Base-by-base conservation (phyloP, 768 basidiomycete species). In the Kwoniella dendrophila region DNA sequence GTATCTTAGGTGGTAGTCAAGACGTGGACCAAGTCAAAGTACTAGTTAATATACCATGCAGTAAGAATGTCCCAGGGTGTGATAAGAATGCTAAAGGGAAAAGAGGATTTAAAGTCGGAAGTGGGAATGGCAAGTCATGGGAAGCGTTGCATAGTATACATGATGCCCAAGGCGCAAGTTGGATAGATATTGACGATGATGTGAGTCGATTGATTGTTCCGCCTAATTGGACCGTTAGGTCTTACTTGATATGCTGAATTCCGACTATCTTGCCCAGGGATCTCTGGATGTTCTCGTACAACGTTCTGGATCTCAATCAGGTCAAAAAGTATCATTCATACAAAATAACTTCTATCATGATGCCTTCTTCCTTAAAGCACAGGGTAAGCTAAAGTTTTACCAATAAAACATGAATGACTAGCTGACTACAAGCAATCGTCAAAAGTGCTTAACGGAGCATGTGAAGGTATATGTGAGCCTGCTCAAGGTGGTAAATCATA, bases 261-360 rank as follows among this genome's bases (percentile, higher is more conserved):
- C 4, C 20, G 5, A 27, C 16, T 22, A 12, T 32, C 26, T 30
- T 53, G 22, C 6, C 22, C 69, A 97, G 90, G 95, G 95, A 0
- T 85, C 87, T 0, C 81, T 98, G 33, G 96, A 99, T 79, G 85
- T 99, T n/a, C 83, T 96, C 78, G 83, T 98, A 0, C 93, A 95
- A 73, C 82, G 96, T 41, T 86, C 87, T 0, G 92, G 92, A 1
- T 80, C 81, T 3, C 85, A 86, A 53, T 84, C 84, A 1, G 81
- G 80, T 1, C 56, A 77, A 18, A 70, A 63, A 40, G 80, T 90
- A 18, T 72, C 86, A 4, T 95, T 99, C 73, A 82, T 99, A 49
- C 92, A 95, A 80, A 99, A 99, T 74, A 98, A 97, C 78, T 90
- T 94, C 72, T 98, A 95, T 72, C 93, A 93, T 74, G 96, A 99